phyloP scores from a whole-genome alignment of 768 basidiomycete species.

The Boletus tylopilopsis region DNA sequence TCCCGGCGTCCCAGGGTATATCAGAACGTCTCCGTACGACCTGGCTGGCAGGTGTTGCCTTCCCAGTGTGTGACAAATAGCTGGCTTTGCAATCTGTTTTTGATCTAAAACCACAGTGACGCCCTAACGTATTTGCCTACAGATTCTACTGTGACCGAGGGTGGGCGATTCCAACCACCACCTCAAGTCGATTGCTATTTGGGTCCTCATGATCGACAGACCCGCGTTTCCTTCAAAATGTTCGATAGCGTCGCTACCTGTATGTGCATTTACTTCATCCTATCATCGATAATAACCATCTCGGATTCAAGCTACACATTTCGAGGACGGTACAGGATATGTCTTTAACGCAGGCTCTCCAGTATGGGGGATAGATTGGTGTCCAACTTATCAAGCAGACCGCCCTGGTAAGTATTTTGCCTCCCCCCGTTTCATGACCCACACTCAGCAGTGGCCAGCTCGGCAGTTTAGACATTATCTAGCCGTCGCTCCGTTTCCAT shows the following conservation, averaged over 20 bases:
- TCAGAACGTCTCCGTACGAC: constrained; percentile 37
- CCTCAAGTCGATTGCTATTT: constrained; percentile 59
- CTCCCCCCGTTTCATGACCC: not conserved
- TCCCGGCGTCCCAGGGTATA: constrained; percentile 61
- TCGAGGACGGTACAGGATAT: constrained; percentile 56
- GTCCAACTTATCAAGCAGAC: constrained; percentile 67
- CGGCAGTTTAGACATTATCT: constrained; percentile 70
- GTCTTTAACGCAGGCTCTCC: constrained; percentile 87
- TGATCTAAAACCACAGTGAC: constrained; percentile 37
- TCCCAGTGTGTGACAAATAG: constrained; percentile 42
- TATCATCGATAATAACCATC: not conserved
- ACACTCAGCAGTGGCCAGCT: constrained; percentile 32
- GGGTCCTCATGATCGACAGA: constrained; percentile 60
- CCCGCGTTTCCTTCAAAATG: constrained; percentile 44
- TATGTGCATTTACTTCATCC: constrained; percentile 41
- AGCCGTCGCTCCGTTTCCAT: constrained; percentile 74
- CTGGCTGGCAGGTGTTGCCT: constrained; percentile 45
- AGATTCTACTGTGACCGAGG: constrained; percentile 45
- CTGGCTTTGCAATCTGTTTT: not conserved
- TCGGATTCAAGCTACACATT: constrained; percentile 49
- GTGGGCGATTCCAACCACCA: constrained; percentile 48
- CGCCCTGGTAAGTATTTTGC: constrained; percentile 41
- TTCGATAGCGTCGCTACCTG: constrained; percentile 58
- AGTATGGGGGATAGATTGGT: constrained; percentile 93
- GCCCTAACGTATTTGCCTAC: constrained; percentile 59